Percentiles rank a stretch among this genome's conserved stretches.
phyloP scores from a whole-genome alignment of 768 basidiomycete species.

The Ephemerocybe angulata region DNA sequence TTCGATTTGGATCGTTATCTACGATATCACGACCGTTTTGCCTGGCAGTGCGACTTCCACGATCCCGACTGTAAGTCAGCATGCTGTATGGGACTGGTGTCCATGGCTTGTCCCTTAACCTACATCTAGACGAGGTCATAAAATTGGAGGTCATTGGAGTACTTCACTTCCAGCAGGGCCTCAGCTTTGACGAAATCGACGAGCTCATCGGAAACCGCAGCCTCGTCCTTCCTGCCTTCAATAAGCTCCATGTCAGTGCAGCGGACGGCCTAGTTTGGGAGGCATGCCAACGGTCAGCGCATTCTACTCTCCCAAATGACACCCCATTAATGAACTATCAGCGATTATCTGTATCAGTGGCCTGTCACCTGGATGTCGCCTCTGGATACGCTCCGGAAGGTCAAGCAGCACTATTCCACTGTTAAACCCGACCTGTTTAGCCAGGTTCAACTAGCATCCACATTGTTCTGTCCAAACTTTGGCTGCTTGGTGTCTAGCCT shows the following conservation, averaged over 20 bases:
- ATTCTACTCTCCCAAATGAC: background rate
- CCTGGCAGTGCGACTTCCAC: conserved; percentile 33
- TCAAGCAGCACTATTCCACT: background rate
- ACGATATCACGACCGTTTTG: conserved; percentile 22
- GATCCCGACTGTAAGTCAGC: conserved; percentile 50
- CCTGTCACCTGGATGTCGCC: background rate
- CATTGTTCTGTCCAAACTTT: conserved; percentile 2
- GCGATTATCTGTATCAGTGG: conserved; percentile 4
- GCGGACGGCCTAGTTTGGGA: conserved; percentile 43
- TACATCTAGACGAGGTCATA: conserved; percentile 42
- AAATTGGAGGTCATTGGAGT: conserved; percentile 41
- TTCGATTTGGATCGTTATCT: conserved; percentile 34
- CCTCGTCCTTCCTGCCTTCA: conserved; percentile 22
- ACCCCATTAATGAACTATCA: background rate
- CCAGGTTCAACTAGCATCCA: conserved; percentile 1
- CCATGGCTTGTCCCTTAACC: background rate
- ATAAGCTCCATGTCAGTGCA: conserved; percentile 16
- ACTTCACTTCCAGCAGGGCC: conserved; percentile 25
- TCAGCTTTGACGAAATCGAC: conserved; percentile 37
- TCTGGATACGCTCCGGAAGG: background rate
- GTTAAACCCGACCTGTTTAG: background rate
- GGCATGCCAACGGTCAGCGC: conserved; percentile 23
- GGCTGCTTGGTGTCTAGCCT: background rate
- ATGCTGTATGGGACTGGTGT: background rate
- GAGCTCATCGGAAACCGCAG: no score